phyloP scores from a whole-genome alignment of 2,329 filamentous ascomycete species.

The Paradendryphiella salina region DNA sequence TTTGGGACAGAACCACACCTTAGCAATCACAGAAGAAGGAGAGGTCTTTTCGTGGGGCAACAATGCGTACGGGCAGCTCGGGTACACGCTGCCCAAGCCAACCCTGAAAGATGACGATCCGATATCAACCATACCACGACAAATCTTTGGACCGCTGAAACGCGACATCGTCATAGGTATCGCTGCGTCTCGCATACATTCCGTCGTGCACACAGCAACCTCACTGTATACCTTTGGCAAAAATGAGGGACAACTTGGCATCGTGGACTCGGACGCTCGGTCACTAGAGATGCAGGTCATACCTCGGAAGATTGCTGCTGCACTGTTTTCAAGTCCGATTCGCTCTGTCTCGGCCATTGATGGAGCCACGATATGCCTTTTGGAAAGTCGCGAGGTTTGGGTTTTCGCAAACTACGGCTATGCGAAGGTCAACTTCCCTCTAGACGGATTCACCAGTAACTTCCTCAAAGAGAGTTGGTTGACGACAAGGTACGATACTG shows the following conservation, averaged over 20 bases:
- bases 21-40: slow-evolving; percentile 83
- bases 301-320: slow-evolving; percentile 86
- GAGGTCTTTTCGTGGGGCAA: slow-evolving; percentile 94
- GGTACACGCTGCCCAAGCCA: slow-evolving; percentile 74
- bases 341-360: slow-evolving; percentile 85
- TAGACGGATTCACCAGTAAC: slow-evolving; percentile 72
- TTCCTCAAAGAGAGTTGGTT: slow-evolving; percentile 68
- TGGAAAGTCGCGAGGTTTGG: slow-evolving; percentile 87
- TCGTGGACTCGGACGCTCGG: slow-evolving; percentile 92
- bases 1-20: slow-evolving; percentile 86
- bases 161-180: slow-evolving; percentile 80
- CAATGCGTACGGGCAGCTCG: slow-evolving; percentile 82
- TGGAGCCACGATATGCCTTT: slow-evolving; percentile 79
- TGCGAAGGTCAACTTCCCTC: slow-evolving; percentile 82
- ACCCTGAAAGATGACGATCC: slow-evolving; percentile 76
- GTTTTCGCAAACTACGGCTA: slow-evolving; percentile 97
- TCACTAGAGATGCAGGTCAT: slow-evolving; percentile 81
- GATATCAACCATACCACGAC: slow-evolving; percentile 77
- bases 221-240: slow-evolving; percentile 93
- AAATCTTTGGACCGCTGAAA: slow-evolving; percentile 90
- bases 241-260: slow-evolving; percentile 88
- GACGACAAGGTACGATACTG: slow-evolving; percentile 66
- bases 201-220: slow-evolving; percentile 79
- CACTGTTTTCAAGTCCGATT: slow-evolving; percentile 73
- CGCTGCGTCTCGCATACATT: slow-evolving; percentile 88